Evolutionary conservation across 164 flowering plant genomes (phyloP).

Genomic region (Macadamia tetraphylla): DNA sequence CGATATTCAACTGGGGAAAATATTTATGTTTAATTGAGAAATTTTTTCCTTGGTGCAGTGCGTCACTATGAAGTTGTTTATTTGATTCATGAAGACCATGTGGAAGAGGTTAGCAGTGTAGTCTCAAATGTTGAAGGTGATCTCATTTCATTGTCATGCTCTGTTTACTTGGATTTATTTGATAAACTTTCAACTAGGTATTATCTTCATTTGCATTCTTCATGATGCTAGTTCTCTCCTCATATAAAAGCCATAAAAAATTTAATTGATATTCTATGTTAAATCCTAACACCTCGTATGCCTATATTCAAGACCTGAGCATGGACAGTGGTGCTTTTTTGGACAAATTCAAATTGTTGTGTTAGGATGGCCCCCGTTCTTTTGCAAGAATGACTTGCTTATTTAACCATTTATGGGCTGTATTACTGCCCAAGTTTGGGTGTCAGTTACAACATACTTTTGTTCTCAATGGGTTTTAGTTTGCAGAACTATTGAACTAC

Average conservation of each 20-base stretch:
- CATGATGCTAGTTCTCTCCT: not conserved
- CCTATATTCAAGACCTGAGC: too few species aligned
- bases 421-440: too few species aligned
- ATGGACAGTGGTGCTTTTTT: too few species aligned
- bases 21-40: not conserved
- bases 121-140: constrained; percentile 76
- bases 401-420: too few species aligned
- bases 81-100: constrained; percentile 71
- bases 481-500: not conserved
- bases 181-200: not conserved
- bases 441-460: too few species aligned
- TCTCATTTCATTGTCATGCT: not conserved
- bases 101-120: constrained; percentile 67
- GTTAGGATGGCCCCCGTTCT: too few species aligned
- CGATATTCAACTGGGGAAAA: too few species aligned
- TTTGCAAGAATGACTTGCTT: too few species aligned
- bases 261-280: too few species aligned
- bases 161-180: not conserved
- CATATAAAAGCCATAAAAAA: too few species aligned
- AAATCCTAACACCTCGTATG: too few species aligned
- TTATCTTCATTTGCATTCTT: not conserved
- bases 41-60: constrained; percentile 39
- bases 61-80: constrained; percentile 96
- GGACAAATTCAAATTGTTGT: too few species aligned
- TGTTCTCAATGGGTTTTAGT: not conserved